These are phyloP conservation scores for Pythium vanterpoolii DNA, from an alignment of 352 stramenopile genomes.

Conservation along the genomic window DNA sequence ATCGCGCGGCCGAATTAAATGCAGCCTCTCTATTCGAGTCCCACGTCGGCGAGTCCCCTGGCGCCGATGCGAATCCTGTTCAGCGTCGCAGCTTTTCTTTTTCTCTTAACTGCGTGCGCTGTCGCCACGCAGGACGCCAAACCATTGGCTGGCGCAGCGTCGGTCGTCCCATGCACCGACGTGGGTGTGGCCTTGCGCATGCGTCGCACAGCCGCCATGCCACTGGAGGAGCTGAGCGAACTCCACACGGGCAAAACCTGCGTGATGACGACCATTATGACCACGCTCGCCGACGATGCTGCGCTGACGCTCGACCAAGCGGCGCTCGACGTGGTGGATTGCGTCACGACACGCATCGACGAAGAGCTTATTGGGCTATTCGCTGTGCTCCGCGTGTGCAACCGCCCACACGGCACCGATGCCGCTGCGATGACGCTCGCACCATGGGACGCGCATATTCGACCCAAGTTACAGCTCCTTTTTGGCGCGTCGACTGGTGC, in stretches of 20 bases:
- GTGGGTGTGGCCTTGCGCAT: slow-evolving; percentile 13
- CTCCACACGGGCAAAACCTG: slow-evolving; percentile 25
- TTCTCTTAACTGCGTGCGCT: neutral
- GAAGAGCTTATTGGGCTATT: slow-evolving; percentile 17
- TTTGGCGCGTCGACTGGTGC: neutral
- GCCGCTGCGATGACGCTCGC: neutral
- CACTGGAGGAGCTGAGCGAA: slow-evolving; percentile 26
- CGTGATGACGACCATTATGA: slow-evolving; percentile 6
- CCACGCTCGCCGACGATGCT: slow-evolving; percentile 4
- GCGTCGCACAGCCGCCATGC: slow-evolving; percentile 9
- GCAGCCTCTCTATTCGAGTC: neutral
- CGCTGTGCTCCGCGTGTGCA: slow-evolving; percentile 16
- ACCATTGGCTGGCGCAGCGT: neutral
- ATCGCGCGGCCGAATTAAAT: neutral
- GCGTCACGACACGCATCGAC: slow-evolving; percentile 23
- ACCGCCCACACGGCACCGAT: neutral
- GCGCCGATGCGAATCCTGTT: neutral
- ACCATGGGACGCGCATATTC: slow-evolving; percentile 10
- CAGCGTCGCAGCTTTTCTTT: neutral
- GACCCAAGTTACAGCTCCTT: neutral
- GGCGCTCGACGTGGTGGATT: slow-evolving; percentile 12
- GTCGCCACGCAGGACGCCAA: neutral
- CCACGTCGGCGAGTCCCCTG: too few relatives aligned
- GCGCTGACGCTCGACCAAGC: neutral
- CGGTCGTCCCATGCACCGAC: slow-evolving; percentile 7